Percentiles rank a stretch among this genome's conserved stretches.
phyloP scores from a whole-genome alignment of 495 filamentous ascomycete genomes.

The Endocarpon pusillum region DNA sequence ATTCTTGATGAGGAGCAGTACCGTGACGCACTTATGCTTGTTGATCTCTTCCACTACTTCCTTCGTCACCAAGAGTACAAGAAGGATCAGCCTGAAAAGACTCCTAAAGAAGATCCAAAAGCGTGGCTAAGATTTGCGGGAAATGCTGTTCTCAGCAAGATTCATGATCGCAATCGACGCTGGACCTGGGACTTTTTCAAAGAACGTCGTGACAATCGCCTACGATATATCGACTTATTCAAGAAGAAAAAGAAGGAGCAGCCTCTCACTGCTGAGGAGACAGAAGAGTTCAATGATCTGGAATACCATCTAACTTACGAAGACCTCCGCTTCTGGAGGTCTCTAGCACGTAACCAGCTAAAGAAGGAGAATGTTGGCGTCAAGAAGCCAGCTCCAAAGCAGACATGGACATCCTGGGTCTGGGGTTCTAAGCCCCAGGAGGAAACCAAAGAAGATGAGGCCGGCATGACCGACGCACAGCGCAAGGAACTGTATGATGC shows the following conservation, averaged over 20 bases:
- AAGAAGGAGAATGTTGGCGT: slow-evolving; percentile 84
- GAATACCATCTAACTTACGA: slow-evolving; percentile 87
- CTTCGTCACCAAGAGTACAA: slow-evolving; percentile 96
- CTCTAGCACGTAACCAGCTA: slow-evolving; percentile 80
- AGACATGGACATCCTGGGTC: slow-evolving; percentile 76
- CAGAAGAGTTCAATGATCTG: slow-evolving; percentile 51
- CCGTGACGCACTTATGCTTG: slow-evolving; percentile 89
- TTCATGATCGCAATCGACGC: slow-evolving; percentile 73
- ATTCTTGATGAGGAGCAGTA: slow-evolving; percentile 94
- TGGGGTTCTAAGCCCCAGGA: slow-evolving; percentile 63
- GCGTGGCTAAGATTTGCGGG: slow-evolving; percentile 88
- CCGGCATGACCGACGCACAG: slow-evolving; percentile 84
- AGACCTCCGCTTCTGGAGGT: slow-evolving; percentile 92
- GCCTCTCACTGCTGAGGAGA: slow-evolving; percentile 48
- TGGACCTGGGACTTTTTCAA: slow-evolving; percentile 94
- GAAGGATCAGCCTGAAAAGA: slow-evolving; percentile 71
- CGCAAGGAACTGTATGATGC: slow-evolving; percentile 91
- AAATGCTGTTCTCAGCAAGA: slow-evolving; percentile 74
- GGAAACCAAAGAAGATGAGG: slow-evolving; percentile 42
- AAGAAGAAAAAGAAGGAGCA: slow-evolving; percentile 79
- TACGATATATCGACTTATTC: slow-evolving; percentile 81
- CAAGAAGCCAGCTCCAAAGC: slow-evolving; percentile 42
- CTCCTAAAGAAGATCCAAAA: slow-evolving; percentile 73
- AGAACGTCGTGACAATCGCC: slow-evolving; percentile 78
- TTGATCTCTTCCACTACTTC: slow-evolving; percentile 96